Base-by-base conservation (phyloP, 2,329 filamentous ascomycete species). In the Tothia fuscella region DNA sequence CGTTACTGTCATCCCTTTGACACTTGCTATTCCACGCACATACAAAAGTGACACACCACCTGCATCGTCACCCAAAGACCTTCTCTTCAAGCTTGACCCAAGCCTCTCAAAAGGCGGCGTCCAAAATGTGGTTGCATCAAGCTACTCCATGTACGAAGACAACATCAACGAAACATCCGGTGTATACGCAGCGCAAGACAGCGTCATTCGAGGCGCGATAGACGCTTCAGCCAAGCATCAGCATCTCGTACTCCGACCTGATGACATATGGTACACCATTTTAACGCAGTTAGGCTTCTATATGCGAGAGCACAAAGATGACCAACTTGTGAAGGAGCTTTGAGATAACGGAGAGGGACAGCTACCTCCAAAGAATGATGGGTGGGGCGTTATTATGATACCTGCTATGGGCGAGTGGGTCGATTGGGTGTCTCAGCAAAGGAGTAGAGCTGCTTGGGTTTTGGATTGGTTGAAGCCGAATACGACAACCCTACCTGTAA, bases 391-490 rank as follows among this genome's bases (percentile, higher is more conserved):
- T 29, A 10, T 12, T 10, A 9, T 10, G 16, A 38, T 25, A 38
- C 26, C 4, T 39, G 66, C 4, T n/a, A n/a, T n/a, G 59, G 65
- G 46, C 26, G 9, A 29, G 26, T 29, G 26, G 26, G 26, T 29
- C n/a, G 26, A 29, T 9, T 29, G n/a, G 9, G 26, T 29, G 26
- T 44, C 53, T 24, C 53, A 58, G 14, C 59, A 65, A 22, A 59
- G 61, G 50, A 29, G 26, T 29, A 29, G 26, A 29, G 63, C 60
- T 5, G 45, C 47, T 1, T 68, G 63, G 64, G 47, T 69, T 19
- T 43, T 53, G 10, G 52, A 57, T 17, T 70, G 66, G 64, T 56
- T 68, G 42, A 48, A 13, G 9, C 12, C 31, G 31, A 16, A 9
- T 9, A 9, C 17, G 7, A 9, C 0, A 50, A 55, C 24, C 60